Base-by-base conservation (phyloP, 345 rosid species). In the Trapa bicornis region DNA sequence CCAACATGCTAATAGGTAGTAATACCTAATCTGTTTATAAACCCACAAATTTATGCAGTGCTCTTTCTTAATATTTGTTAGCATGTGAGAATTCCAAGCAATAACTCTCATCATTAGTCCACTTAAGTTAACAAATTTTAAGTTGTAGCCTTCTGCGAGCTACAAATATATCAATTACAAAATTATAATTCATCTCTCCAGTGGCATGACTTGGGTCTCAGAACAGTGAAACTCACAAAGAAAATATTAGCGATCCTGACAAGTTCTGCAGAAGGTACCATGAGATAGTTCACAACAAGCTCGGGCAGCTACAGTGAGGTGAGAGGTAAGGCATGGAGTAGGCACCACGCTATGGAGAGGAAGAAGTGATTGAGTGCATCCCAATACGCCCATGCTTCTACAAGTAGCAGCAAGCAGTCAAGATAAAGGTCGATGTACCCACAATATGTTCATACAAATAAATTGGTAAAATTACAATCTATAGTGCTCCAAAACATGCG, bases 161-260 rank as follows among this genome's bases (percentile, higher is more conserved):
- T 17, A 56, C n/a, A 33, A 71, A 38, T 11, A 53, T 17, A 36
- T 29, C 66, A 72, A 10, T 50, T 15, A 16, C 2, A 61, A 8
- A 39, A 35, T 35, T 3, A 7, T 32, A 48, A 66, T 47, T 43
- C 58, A 70, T 52, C 52, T 57, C 17, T 43, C 56, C 68, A 43
- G 65, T 29, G 35, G 22, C 66, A 74, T 70, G 47, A 14, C 73
- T 37, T 67, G 61, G 52, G 58, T 79, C 91, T 83, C 80, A 84
- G 74, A 80, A 79, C 74, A 69, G 82, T 77, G 83, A 84, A 80
- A 90, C 88, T 88, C 96, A 91, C 99, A 86, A 88, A 88, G 82
- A 77, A 75, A 87, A 73, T 66, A 91, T 70, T 94, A 94, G 95
- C 99, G 95, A 89, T 91, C 99, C 81, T 76, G 96, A 94, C 96